Percentiles rank a stretch among this genome's conserved stretches.
These are phyloP conservation scores for Catenaria anguillulae DNA, from an alignment of 371 early-diverging fungal genomes.

Conservation along the genomic window DNA sequence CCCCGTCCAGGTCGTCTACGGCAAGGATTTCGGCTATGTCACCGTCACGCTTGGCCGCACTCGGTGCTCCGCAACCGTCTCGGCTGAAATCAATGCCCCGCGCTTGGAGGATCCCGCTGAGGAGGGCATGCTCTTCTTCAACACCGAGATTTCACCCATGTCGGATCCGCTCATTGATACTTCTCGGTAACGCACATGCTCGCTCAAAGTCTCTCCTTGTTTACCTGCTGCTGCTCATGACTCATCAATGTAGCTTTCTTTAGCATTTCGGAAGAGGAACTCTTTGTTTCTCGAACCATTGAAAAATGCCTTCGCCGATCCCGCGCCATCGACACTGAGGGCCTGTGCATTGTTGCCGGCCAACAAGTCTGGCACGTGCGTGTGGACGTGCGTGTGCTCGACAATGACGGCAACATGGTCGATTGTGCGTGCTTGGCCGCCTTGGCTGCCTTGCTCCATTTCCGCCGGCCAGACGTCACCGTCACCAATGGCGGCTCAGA, in stretches of 20 bases:
- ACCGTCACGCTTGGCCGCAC: slow-evolving; percentile 70
- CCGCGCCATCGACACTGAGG: slow-evolving; percentile 86
- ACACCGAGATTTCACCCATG: slow-evolving; percentile 75
- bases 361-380: slow-evolving; percentile 89
- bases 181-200: no score
- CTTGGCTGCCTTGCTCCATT: slow-evolving; percentile 75
- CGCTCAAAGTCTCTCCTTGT: no score
- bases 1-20: no score
- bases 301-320: slow-evolving; percentile 73
- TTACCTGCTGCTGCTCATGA: no score
- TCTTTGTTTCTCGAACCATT: slow-evolving; percentile 61
- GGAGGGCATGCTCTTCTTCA: slow-evolving; percentile 69
- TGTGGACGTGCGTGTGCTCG: slow-evolving; percentile 77
- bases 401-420: slow-evolving; percentile 81
- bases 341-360: slow-evolving; percentile 89
- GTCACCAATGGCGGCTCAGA: slow-evolving; percentile 78
- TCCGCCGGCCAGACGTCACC: slow-evolving; percentile 82
- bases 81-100: slow-evolving; percentile 78
- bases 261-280: slow-evolving; percentile 54
- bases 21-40: slow-evolving; percentile 55
- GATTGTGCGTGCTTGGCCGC: slow-evolving; percentile 86
- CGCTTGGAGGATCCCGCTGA: slow-evolving; percentile 48
- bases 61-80: slow-evolving; percentile 58
- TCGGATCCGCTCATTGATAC: slow-evolving; percentile 53
- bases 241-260: no score